A percentile compares a stretch with the other conserved stretches of the same genome.
Evolutionary conservation across 306 rosid species (phyloP).

Genomic region (Malus orientalis): DNA sequence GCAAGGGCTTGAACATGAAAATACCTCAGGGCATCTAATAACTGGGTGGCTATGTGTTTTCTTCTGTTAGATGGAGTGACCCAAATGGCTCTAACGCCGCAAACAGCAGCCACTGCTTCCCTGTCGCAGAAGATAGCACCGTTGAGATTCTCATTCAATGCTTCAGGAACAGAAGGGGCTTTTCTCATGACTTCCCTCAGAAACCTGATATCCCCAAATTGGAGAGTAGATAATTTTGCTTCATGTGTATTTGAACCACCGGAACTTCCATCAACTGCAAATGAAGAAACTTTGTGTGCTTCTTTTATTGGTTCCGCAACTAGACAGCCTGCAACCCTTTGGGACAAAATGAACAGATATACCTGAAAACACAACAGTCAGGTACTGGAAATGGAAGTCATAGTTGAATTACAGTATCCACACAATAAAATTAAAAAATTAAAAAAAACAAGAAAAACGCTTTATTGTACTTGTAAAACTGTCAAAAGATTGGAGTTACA

Average conservation of each 20-base stretch:
- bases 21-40: constrained; percentile 77
- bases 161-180: constrained; percentile 18
- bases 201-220: constrained; percentile 62
- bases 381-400: neutral
- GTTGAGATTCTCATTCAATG: constrained; percentile 18
- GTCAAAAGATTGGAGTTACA: neutral
- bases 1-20: neutral
- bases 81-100: constrained; percentile 88
- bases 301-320: constrained; percentile 63
- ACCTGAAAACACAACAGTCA: constrained; percentile 27
- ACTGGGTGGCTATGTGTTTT: constrained; percentile 56
- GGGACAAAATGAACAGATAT: constrained; percentile 54
- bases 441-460: neutral
- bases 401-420: neutral
- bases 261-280: constrained; percentile 19
- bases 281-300: constrained; percentile 55
- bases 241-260: constrained; percentile 17
- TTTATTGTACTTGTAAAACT: neutral
- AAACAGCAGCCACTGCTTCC: constrained; percentile 47
- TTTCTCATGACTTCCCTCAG: constrained; percentile 52
- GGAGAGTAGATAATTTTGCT: constrained; percentile 28
- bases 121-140: constrained; percentile 55
- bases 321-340: constrained; percentile 53
- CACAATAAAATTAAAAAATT: neutral
- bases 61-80: constrained; percentile 73